Evolutionary conservation across 106 monocot species (phyloP), one percentile per base, ranked within the genome.

Genomic region (Chionographis japonica): DNA sequence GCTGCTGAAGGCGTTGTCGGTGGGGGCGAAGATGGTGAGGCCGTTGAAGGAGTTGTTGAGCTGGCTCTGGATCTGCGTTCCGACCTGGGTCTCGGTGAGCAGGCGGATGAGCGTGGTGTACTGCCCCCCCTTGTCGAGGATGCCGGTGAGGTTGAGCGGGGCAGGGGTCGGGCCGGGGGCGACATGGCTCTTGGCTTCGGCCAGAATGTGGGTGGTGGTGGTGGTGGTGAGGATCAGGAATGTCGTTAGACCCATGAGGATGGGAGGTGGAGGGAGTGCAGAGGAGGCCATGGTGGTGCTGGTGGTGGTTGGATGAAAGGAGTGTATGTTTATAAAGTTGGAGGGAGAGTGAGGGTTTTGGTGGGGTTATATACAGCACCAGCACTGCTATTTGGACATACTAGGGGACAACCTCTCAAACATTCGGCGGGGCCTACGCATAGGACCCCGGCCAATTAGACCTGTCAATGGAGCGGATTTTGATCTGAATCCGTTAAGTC

Each of bases 1-100:
- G 66, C 46, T 57, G 61, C 50, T 63, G 77, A 91, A 91, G 59
- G 94, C 91, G 64, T 80, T 81, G 71, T 94, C 91, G 12, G 85
- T 85, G 14, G 94, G 91, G 61, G 94, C 94, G 63, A 94, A 81
- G 65, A 94, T 14, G 37, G 94, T 94, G 37, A 94, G 60, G 17
- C 94, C 94, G 35, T 72, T 59, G 71, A 41, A 86, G 62, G 85
- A 77, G 73, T 81, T 81, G 62, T 88, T 86, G 46, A 94, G 82
- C 72, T 91, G 90, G 78, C 70, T 88, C 4, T 73, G 7, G 54
- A 91, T n/a, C 67, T 85, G 83, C 0, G 35, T 41, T 0, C 62
- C 65, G n/a, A 83, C 70, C 37, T 83, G 88, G 8, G 94, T 91
- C 17, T 58, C 61, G n/a, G 75, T 74, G 15, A 92, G 85, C 11